phyloP scores from a whole-genome alignment of 2,329 filamentous ascomycete species.

The Fusarium sterilihyphosum region DNA sequence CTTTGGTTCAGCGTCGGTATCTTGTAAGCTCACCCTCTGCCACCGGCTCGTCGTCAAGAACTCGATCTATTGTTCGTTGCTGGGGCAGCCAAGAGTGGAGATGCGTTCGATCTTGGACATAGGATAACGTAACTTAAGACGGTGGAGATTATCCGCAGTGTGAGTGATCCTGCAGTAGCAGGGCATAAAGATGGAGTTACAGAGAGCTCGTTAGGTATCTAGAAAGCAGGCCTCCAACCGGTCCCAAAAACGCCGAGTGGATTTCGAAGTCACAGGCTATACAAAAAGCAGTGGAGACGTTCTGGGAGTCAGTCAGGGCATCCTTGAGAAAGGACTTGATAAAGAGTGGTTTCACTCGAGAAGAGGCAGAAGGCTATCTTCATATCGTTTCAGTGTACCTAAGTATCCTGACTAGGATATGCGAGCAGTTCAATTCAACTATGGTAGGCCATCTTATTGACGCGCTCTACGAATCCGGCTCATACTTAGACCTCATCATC shows the following conservation, averaged over 20 bases:
- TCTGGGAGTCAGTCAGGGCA: no score
- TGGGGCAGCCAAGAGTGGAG: conserved; percentile 10
- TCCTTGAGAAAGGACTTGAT: no score
- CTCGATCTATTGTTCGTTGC: conserved; percentile 13
- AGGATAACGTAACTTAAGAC: neutral
- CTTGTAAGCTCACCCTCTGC: neutral
- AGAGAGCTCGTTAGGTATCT: neutral
- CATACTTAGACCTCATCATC: neutral
- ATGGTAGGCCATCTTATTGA: neutral
- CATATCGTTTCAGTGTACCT: no score
- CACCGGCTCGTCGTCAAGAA: neutral
- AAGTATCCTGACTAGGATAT: neutral
- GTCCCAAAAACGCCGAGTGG: no score
- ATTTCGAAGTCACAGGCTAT: no score
- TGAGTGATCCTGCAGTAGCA: conserved; percentile 1
- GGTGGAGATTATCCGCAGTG: neutral
- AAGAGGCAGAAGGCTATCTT: no score
- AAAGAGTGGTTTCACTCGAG: no score
- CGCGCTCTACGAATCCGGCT: neutral
- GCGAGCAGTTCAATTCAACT: neutral
- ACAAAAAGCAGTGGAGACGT: no score
- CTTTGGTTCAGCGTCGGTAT: neutral
- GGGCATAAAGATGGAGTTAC: neutral
- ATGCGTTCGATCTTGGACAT: neutral
- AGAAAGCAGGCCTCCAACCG: no score